These are phyloP conservation scores for Colletotrichum echinochloae DNA, from an alignment of 2,329 filamentous ascomycete genomes.

Conservation along the genomic window DNA sequence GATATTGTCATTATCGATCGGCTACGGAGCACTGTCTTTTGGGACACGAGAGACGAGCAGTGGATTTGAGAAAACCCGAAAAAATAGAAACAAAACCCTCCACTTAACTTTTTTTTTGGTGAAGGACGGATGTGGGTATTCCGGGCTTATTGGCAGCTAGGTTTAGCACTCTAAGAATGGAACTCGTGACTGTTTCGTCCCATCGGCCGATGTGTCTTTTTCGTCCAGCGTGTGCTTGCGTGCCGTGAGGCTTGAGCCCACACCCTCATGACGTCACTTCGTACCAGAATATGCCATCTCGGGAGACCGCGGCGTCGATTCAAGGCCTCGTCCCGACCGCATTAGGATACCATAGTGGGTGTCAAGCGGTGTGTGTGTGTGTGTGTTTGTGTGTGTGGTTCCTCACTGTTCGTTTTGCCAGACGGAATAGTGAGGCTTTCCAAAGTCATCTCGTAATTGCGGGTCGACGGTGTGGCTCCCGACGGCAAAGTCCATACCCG, in stretches of 20 bases:
- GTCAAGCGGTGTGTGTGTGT: background rate
- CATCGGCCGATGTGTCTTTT: slow-evolving; percentile 9
- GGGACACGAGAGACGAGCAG: slow-evolving; percentile 32
- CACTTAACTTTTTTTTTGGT: slow-evolving; percentile 20
- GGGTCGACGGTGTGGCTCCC: background rate
- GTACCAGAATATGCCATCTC: background rate
- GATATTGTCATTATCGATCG: slow-evolving; percentile 31
- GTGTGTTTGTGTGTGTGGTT: background rate
- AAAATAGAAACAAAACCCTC: slow-evolving; percentile 5
- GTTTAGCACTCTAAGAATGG: slow-evolving; percentile 39
- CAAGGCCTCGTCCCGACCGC: background rate
- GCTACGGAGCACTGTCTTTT: slow-evolving; percentile 37
- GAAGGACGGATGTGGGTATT: slow-evolving; percentile 34
- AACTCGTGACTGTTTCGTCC: slow-evolving; percentile 40
- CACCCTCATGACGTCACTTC: background rate
- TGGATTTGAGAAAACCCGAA: slow-evolving; percentile 10
- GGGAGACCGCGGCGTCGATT: background rate
- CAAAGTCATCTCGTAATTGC: background rate
- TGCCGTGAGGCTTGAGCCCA: too few species aligned
- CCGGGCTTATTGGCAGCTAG: slow-evolving; percentile 34
- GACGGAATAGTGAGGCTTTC: background rate
- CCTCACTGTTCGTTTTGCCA: background rate
- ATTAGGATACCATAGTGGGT: background rate
- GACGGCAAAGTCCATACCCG: too few species aligned
- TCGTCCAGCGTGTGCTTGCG: background rate